These are phyloP conservation scores for Sarocladium brachiariae DNA, from an alignment of 2,329 filamentous ascomycete species.

Conservation along the genomic window DNA sequence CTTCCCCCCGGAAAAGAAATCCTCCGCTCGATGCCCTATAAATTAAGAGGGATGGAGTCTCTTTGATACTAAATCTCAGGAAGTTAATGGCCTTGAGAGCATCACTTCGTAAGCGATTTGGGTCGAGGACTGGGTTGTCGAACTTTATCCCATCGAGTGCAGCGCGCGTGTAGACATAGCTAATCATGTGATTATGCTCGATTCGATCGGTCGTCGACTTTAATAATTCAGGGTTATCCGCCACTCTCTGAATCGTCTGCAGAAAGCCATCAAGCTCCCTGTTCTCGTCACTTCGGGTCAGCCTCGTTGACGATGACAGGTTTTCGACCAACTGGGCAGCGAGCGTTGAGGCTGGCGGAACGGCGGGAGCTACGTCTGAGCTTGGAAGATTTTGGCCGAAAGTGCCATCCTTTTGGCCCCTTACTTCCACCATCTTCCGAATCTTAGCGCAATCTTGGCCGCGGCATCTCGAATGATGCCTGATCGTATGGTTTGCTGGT, in stretches of 20 bases:
- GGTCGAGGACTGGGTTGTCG: slow-evolving; percentile 61
- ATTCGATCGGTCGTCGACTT: slow-evolving; percentile 59
- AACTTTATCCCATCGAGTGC: slow-evolving; percentile 63
- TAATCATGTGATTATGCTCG: slow-evolving; percentile 75
- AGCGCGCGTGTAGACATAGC: slow-evolving; percentile 76
- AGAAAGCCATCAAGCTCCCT: slow-evolving; percentile 70
- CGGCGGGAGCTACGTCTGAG: slow-evolving; percentile 15
- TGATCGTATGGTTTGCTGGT: background rate
- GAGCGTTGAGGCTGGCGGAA: slow-evolving; percentile 67
- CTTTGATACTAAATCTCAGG: slow-evolving; percentile 65
- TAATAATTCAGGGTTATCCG: slow-evolving; percentile 45
- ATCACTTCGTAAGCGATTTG: slow-evolving; percentile 48
- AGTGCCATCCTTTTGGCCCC: slow-evolving; percentile 15
- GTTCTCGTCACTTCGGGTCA: slow-evolving; percentile 57
- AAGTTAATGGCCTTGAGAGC: slow-evolving; percentile 71
- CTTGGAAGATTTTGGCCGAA: slow-evolving; percentile 15
- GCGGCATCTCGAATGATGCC: background rate
- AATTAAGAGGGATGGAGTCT: slow-evolving; percentile 64
- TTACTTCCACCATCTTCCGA: slow-evolving; percentile 22
- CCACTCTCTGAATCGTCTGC: slow-evolving; percentile 46
- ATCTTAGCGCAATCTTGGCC: background rate
- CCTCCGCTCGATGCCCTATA: slow-evolving; percentile 32
- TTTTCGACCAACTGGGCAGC: slow-evolving; percentile 83
- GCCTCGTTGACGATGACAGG: slow-evolving; percentile 58
- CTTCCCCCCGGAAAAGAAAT: slow-evolving; percentile 46